Evolutionary conservation across 257 asterid genomes (phyloP).

Genomic region (Ilex asprella): DNA sequence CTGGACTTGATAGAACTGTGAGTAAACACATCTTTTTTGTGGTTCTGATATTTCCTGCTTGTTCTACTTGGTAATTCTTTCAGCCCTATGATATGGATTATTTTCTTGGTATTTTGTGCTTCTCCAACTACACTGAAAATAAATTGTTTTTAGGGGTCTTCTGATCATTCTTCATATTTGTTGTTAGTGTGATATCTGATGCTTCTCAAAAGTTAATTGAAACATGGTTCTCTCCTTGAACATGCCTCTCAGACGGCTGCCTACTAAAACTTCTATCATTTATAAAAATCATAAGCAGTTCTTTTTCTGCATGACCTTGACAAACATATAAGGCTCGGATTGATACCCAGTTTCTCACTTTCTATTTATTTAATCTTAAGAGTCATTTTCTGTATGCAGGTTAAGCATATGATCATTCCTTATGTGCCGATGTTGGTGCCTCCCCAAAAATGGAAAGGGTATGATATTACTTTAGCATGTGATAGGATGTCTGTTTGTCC

Average conservation of each 20-base stretch:
- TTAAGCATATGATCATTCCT: conserved; percentile 92
- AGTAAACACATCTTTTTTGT: conserved; percentile 15
- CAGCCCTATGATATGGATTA: not conserved
- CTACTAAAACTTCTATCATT: too few relatives aligned
- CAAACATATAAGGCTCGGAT: conserved; percentile 2
- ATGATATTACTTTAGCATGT: conserved; percentile 9
- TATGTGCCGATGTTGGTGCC: conserved; percentile 97
- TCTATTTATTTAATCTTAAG: conserved; percentile 10
- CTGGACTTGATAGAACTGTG: conserved; percentile 89
- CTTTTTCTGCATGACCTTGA: not conserved
- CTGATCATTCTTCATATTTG: too few relatives aligned
- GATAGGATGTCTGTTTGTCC: conserved; percentile 1
- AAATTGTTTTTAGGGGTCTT: too few relatives aligned
- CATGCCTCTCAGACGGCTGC: too few relatives aligned
- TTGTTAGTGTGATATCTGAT: too few relatives aligned
- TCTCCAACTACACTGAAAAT: not conserved
- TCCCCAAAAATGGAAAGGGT: conserved; percentile 94
- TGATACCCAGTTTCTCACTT: conserved; percentile 12
- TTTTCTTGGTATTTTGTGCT: not conserved
- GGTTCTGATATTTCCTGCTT: conserved; percentile 8
- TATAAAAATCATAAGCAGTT: too few relatives aligned
- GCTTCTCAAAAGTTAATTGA: too few relatives aligned
- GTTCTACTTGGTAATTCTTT: conserved; percentile 7
- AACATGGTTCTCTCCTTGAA: not conserved
- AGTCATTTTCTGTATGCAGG: conserved; percentile 38